These are phyloP conservation scores for Daldinia sp. DNA, from an alignment of 2,329 filamentous ascomycete genomes.

Conservation along the genomic window DNA sequence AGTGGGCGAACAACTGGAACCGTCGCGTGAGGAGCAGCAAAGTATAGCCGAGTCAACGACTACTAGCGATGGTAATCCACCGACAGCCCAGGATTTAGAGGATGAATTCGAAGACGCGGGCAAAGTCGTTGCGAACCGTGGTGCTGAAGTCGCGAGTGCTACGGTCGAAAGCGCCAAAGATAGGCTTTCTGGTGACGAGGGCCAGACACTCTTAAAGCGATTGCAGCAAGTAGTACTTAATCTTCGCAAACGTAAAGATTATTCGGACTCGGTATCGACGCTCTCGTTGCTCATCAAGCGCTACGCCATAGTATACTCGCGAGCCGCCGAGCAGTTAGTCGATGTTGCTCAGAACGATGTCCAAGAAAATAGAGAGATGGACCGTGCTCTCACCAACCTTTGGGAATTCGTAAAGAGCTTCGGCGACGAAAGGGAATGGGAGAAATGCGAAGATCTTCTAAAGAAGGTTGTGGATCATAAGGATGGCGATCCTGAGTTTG, in stretches of 20 bases:
- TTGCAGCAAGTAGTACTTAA: conserved; percentile 79
- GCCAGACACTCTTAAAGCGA: conserved; percentile 75
- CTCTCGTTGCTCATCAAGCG: conserved; percentile 78
- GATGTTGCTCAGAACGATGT: conserved; percentile 74
- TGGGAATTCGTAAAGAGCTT: conserved; percentile 84
- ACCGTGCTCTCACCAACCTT: conserved; percentile 79
- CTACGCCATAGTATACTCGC: conserved; percentile 81
- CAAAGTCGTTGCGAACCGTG: conserved; percentile 60
- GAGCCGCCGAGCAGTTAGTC: conserved; percentile 72
- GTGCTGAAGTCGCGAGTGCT: conserved; percentile 42
- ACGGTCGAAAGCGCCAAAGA: conserved; percentile 76
- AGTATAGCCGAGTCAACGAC: conserved; percentile 53
- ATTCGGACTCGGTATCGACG: conserved; percentile 84
- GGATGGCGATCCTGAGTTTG: conserved; percentile 81
- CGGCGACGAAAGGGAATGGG: conserved; percentile 77
- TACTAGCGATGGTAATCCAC: conserved; percentile 46
- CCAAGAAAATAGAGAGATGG: conserved; percentile 75
- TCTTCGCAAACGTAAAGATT: conserved; percentile 79
- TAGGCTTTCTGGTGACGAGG: conserved; percentile 76
- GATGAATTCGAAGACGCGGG: conserved; percentile 63
- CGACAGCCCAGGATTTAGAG: conserved; percentile 71
- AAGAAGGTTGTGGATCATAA: conserved; percentile 77
- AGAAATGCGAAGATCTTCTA: conserved; percentile 73
- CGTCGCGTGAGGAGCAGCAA: conserved; percentile 67
- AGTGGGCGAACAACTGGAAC: conserved; percentile 76